Base-by-base conservation (phyloP, 371 early-diverging fungal species). In the Mucor mucedo region DNA sequence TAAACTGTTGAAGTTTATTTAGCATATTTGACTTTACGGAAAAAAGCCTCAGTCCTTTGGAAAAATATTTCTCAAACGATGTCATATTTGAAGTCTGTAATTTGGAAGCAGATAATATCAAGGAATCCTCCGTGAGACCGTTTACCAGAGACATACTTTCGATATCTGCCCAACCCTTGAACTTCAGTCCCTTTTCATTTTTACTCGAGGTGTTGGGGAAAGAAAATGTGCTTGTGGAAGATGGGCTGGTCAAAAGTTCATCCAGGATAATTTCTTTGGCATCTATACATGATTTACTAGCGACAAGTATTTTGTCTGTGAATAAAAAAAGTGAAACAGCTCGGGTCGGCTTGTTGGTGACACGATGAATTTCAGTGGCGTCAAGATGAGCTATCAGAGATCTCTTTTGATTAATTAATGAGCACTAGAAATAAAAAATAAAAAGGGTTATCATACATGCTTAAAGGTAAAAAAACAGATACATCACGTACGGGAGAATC, bases 241-340 rank as follows among this genome's bases (percentile, higher is more conserved):
- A 56, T 49, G 32, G 62, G 60, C 9, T 56, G 35, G 60, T 64
- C 16, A 66, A 58, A 6, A 79, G 21, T 21, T 79, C 72, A 13
- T 69, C 55, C 3, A 65, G 47, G 33, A 66, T 63, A 13, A 69
- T 44, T 8, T 55, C 66, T 44, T 69, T 68, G 3, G 64, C 42
- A 55, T 81, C 70, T n/a, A 65, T 42, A 2, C 75, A 72, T n/a
- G 79, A 72, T 1, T 77, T 66, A n/a, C 66, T 71, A 9, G 76
- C 80, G 3, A 82, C 66, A 55, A 82, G 66, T 41, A 82, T 52
- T 39, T 76, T 77, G 38, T 82, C 83, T 35, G 72, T 72, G 52
- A 82, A 76, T 41, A 82, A 56, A 41, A 82, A 79, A 5, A 82
- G 27, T 0, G 83, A 75, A 6, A 82, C 78, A 2, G 79, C 66